Evolutionary conservation across 495 filamentous ascomycete species (phyloP), one percentile per base, ranked within the genome.

Genomic region (Ramalina intermedia): DNA sequence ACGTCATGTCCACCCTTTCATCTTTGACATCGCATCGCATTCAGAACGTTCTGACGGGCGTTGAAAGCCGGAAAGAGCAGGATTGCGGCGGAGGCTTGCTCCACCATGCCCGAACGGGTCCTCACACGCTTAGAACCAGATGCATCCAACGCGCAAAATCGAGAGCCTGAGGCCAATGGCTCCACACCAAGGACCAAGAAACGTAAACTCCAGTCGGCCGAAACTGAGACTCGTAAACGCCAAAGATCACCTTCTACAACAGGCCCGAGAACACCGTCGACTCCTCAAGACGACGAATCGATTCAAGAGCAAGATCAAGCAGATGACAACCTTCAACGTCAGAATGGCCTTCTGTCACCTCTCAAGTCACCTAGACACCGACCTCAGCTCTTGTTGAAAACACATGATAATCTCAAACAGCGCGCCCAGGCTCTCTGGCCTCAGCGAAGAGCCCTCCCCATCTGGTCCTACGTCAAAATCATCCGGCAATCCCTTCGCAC

Each of bases 391-490:
- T 33, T 13, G 29, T 37, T 21, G 29, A 35, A 16, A 47, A 6
- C 44, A 35, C 20, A 48, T 5, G 46, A 46, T 37, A 47, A 38
- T 13, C 55, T 77, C 8, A 63, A 61, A 47, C 66, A 68, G 45
- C 72, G 68, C 47, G 72, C 74, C 21, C 62, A 63, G 37, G 55
- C 55, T 1, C 63, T 84, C 2, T 68, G 71, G 50, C 59, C 74
- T 61, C 56, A 67, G 9, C 70, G 80, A 11, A 71, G 82, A 58
- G 73, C 73, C 4, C 72, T 98, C 0, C 93, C 91, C 0, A 87
- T 98, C 43, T 95, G 87, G 77, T 59, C 69, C 1, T 73, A 84
- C 50, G 80, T 76, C 46, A 66, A 79, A 23, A 74, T 80, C 23
- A 88, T 98, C 46, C 79, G 81, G 3, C 57, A 69, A 24, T 67